These are phyloP conservation scores for Termitomyces heimii DNA, from an alignment of 768 basidiomycete species.

Conservation along the genomic window DNA sequence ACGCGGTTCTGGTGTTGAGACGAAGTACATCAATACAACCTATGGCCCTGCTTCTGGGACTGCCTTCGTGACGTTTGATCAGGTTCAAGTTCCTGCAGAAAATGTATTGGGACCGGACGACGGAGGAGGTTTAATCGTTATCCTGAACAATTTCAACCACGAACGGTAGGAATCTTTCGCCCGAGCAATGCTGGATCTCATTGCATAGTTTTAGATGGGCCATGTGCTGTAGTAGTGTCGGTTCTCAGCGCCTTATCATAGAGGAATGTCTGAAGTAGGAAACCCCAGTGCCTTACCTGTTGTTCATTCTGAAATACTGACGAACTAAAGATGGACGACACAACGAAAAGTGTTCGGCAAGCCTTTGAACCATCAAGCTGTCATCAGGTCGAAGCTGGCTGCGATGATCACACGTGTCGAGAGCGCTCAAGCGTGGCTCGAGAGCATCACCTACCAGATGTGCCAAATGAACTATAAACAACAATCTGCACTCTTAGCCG, in stretches of 20 bases:
- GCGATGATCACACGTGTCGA: constrained; percentile 79
- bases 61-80: constrained; percentile 18
- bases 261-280: constrained; percentile 70
- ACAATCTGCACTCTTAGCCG: constrained; percentile 68
- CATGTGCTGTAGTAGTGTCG: constrained; percentile 52
- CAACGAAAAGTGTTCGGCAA: constrained; percentile 81
- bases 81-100: constrained; percentile 41
- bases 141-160: constrained; percentile 79
- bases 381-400: constrained; percentile 73
- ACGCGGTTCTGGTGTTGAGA: constrained; percentile 17
- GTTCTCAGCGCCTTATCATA: constrained; percentile 54
- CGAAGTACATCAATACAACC: constrained; percentile 24
- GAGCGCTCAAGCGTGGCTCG: constrained; percentile 79
- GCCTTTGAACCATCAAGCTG: constrained; percentile 59
- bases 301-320: not conserved
- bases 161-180: constrained; percentile 47
- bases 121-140: constrained; percentile 40
- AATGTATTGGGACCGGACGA: constrained; percentile 50
- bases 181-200: not conserved
- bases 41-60: constrained; percentile 62
- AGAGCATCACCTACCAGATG: constrained; percentile 86
- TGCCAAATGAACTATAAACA: constrained; percentile 78
- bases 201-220: constrained; percentile 42
- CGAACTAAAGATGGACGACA: constrained; percentile 52
- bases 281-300: not conserved